Evolutionary conservation across 495 filamentous ascomycete species (phyloP).

Genomic region (Pyronema omphalodes): DNA sequence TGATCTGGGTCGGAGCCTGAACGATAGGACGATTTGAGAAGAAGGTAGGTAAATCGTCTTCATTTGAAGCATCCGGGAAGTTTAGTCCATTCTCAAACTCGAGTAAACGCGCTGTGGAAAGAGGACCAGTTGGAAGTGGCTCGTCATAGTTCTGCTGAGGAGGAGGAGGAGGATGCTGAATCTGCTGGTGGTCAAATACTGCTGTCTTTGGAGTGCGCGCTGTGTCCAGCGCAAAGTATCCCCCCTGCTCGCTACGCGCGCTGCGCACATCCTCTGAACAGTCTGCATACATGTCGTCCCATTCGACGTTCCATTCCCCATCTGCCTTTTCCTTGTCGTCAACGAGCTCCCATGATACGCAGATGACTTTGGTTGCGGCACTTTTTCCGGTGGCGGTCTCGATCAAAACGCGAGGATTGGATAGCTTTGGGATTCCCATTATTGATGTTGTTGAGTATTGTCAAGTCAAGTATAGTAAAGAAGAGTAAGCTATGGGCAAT

Average conservation of each 20-base stretch:
- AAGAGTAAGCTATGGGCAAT: too few species aligned
- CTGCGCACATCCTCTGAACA: slow-evolving; percentile 13
- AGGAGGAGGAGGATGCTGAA: not conserved
- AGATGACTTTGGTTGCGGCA: slow-evolving; percentile 18
- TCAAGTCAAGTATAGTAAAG: too few species aligned
- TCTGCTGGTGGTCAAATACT: not conserved
- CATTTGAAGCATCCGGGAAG: slow-evolving; percentile 12
- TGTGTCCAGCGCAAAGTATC: slow-evolving; percentile 15
- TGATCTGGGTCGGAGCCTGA: slow-evolving; percentile 20
- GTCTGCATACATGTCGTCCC: slow-evolving; percentile 21
- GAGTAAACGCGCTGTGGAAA: slow-evolving; percentile 19
- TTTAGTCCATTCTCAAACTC: slow-evolving; percentile 22
- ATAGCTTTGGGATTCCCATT: slow-evolving; percentile 6
- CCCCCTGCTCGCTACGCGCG: slow-evolving; percentile 20
- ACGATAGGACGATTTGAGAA: slow-evolving; percentile 21
- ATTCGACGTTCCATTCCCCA: slow-evolving; percentile 22
- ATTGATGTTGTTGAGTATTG: not conserved
- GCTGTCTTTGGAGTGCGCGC: slow-evolving; percentile 7
- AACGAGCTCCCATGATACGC: slow-evolving; percentile 14
- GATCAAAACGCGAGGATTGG: slow-evolving; percentile 7
- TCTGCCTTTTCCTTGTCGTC: not conserved
- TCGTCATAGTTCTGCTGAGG: not conserved
- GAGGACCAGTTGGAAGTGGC: slow-evolving; percentile 9
- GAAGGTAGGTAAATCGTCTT: slow-evolving; percentile 13
- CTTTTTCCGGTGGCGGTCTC: slow-evolving; percentile 8